Evolutionary conservation across 257 asterid genomes (phyloP).

Genomic region (Rauvolfia tetraphylla): DNA sequence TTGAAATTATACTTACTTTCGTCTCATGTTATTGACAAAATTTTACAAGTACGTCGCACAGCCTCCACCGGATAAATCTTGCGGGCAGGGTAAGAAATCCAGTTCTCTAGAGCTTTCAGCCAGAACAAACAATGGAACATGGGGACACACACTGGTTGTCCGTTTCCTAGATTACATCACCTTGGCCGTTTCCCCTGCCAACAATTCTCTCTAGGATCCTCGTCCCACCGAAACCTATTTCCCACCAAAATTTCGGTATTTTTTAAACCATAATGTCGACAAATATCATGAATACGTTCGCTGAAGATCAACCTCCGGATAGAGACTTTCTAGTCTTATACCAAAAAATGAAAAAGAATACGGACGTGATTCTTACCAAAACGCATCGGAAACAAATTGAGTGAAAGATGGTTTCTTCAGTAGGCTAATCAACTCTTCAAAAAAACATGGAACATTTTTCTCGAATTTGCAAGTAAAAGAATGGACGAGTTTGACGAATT

Average conservation of each 20-base stretch:
- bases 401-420: no score
- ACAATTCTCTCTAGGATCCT: neutral
- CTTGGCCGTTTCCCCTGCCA: neutral
- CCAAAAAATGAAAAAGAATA: neutral
- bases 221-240: conserved; percentile 12
- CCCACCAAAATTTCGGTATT: neutral
- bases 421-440: neutral
- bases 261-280: neutral
- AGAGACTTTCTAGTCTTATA: neutral
- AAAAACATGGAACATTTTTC: no score
- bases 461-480: neutral
- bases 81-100: neutral
- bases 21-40: no score
- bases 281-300: neutral
- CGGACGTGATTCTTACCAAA: conserved; percentile 1
- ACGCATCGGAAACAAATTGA: neutral
- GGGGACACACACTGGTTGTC: neutral
- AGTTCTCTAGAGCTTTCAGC: neutral
- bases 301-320: neutral
- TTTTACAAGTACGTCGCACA: no score
- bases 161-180: conserved; percentile 6
- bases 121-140: neutral
- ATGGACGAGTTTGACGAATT: conserved; percentile 14
- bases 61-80: no score
- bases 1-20: no score